Conservation (phyloP, 2,329 filamentous ascomycete genomes). For the Coleophoma cylindrospora region DNA sequence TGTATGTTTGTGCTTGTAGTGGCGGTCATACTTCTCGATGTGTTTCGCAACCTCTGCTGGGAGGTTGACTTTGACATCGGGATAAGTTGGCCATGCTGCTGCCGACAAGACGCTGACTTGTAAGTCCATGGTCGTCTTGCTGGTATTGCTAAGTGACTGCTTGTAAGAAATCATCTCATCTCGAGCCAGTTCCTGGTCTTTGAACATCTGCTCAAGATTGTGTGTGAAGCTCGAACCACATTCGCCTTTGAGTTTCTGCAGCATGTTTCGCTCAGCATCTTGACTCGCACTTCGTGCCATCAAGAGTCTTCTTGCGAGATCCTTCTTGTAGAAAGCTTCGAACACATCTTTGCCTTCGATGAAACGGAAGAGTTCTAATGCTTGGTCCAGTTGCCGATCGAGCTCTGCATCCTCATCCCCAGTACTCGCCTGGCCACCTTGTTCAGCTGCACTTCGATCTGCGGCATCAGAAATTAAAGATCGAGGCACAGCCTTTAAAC, state of each 20-base stretch:
- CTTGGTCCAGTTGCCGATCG: constrained; percentile 86
- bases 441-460: constrained; percentile 52
- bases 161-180: constrained; percentile 94
- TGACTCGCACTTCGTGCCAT: constrained; percentile 91
- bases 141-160: constrained; percentile 48
- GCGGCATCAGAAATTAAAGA: constrained; percentile 58
- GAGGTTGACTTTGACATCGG: constrained; percentile 66
- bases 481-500: constrained; percentile 75
- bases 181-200: constrained; percentile 87
- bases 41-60: constrained; percentile 72
- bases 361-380: constrained; percentile 91
- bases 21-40: constrained; percentile 74
- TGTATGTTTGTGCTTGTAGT: constrained; percentile 87
- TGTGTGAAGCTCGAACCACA: constrained; percentile 93
- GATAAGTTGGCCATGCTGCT: constrained; percentile 89
- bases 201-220: constrained; percentile 99
- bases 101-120: constrained; percentile 87
- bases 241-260: constrained; percentile 84
- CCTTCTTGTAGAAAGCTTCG: constrained; percentile 98
- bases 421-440: constrained; percentile 58
- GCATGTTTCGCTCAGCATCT: constrained; percentile 94
- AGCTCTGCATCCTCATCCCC: constrained; percentile 90
- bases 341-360: constrained; percentile 97
- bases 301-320: constrained; percentile 81
- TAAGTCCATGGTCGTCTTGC: constrained; percentile 59